phyloP scores from a whole-genome alignment of 208 protist species.

The Crithidia mellificae region DNA sequence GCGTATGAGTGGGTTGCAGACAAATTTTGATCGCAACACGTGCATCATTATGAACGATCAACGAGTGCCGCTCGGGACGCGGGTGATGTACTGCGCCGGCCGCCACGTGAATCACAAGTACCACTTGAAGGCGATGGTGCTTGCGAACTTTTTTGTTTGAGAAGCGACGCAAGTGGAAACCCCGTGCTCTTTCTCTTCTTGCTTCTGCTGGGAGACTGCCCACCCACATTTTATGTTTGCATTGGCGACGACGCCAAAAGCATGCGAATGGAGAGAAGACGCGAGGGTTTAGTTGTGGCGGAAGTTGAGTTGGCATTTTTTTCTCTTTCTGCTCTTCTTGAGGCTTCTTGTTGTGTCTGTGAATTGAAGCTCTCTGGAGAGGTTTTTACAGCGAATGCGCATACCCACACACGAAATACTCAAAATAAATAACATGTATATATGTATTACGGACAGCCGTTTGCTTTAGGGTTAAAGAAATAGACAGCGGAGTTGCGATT shows the following conservation, averaged over 20 bases:
- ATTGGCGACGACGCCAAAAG: too few species aligned
- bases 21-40: slow-evolving; percentile 92
- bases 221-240: too few species aligned
- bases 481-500: too few species aligned
- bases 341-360: neutral
- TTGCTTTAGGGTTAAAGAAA: too few species aligned
- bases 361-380: neutral
- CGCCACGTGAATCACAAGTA: slow-evolving; percentile 93
- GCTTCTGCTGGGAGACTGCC: neutral
- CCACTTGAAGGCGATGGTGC: slow-evolving; percentile 89
- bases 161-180: neutral
- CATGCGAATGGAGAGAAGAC: too few species aligned
- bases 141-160: slow-evolving; percentile 92
- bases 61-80: slow-evolving; percentile 84
- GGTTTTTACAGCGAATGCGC: neutral
- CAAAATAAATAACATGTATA: too few species aligned
- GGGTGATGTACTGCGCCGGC: slow-evolving; percentile 91
- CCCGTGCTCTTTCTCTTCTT: neutral
- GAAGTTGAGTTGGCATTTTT: neutral
- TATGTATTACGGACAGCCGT: too few species aligned
- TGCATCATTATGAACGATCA: slow-evolving; percentile 93
- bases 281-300: neutral
- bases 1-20: slow-evolving; percentile 86
- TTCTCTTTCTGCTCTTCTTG: neutral
- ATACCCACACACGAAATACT: too few species aligned